phyloP scores from a whole-genome alignment of 2,329 filamentous ascomycete species.

The Colletotrichum incanum region DNA sequence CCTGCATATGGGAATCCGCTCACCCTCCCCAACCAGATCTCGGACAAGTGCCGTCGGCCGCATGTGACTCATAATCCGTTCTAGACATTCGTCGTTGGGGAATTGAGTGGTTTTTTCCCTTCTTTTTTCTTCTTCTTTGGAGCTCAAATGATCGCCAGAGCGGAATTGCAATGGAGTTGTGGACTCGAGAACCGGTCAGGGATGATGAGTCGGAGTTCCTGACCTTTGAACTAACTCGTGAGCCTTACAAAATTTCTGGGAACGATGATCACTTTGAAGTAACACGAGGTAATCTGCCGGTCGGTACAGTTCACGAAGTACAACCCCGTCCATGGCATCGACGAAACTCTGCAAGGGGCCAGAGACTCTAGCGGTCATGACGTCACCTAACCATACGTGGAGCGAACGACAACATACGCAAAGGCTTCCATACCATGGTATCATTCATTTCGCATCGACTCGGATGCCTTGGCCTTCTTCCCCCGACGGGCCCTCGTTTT shows the following conservation, averaged over 20 bases:
- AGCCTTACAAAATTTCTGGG: background rate
- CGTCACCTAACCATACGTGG: background rate
- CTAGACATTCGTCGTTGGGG: background rate
- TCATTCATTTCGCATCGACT: constrained; percentile 7
- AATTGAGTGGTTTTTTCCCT: background rate
- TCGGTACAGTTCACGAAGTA: background rate
- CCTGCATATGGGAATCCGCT: background rate
- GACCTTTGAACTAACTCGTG: background rate
- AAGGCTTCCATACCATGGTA: background rate
- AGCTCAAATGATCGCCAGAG: constrained; percentile 15
- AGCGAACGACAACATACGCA: background rate
- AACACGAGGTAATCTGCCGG: background rate
- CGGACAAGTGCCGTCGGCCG: constrained; percentile 26
- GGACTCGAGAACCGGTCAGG: background rate
- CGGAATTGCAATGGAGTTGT: background rate
- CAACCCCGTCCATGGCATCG: background rate
- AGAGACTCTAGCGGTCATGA: background rate
- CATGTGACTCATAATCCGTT: constrained; percentile 16
- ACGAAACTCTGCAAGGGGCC: background rate
- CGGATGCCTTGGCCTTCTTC: constrained; percentile 40
- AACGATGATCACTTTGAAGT: background rate
- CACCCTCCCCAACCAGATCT: background rate
- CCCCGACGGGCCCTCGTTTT: constrained; percentile 12
- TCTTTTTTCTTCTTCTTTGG: no score
- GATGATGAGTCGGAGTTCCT: background rate